Evolutionary conservation across 805 yeast genomes (phyloP), one percentile per base, ranked within the genome.

Genomic region (Yamadazyma laniorum): DNA sequence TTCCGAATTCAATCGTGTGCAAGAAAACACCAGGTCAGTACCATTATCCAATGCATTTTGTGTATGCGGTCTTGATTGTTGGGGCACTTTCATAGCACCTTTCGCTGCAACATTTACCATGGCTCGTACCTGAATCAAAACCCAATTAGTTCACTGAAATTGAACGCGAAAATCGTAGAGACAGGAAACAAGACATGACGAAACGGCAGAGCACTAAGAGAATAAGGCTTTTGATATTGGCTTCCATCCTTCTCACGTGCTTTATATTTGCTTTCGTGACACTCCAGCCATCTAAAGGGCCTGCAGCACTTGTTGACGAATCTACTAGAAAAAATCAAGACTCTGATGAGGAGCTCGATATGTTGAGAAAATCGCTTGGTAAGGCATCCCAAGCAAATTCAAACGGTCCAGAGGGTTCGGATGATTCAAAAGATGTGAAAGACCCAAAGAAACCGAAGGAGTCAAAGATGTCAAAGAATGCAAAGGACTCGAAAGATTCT

Each of bases 361-460:
- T 38, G 19, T 44, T 45, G 48, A 44, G 37, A 35, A 26, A 35
- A 6, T 29, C 30, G 21, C 32, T 34, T 18, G 37, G 33, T 8
- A 22, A 28, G 16, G 29, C n/a, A n/a, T n/a, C n/a, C n/a, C n/a
- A n/a, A n/a, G n/a, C n/a, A n/a, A n/a, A n/a, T n/a, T n/a, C n/a
- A n/a, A n/a, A n/a, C n/a, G n/a, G n/a, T 17, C 17, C 29, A 15
- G 15, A 34, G 14, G 18, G 18, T n/a, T 16, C n/a, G 3, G 26
- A 31, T 13, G 13, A 31, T 25, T 7, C 18, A 11, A 14, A 25
- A 16, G 18, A 12, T 30, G 4, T 25, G 22, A 21, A 26, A 6
- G 23, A 23, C 18, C 13, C 34, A 25, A 33, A 28, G 11, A 3
- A 18, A 17, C 7, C 41, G 19, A 22, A 29, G 16, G 23, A 35